Percentiles rank a stretch among this genome's conserved stretches.
Conservation (phyloP, 305 asterid species). For the Solanum chacoense region DNA sequence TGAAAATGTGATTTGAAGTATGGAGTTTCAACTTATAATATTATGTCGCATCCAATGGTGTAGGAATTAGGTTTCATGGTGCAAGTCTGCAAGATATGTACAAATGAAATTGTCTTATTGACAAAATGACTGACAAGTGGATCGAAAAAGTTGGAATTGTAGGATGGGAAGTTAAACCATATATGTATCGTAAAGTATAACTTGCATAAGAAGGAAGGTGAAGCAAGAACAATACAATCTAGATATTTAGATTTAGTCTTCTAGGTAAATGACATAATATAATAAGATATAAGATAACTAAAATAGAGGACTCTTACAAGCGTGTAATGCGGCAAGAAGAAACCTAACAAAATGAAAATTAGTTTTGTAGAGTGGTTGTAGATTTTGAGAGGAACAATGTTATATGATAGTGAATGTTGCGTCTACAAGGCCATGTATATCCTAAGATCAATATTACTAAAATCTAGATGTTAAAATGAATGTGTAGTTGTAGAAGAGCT, state of each 20-base stretch:
- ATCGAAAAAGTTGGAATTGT: background rate
- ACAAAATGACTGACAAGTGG: background rate
- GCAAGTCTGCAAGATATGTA: background rate
- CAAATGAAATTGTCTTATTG: background rate
- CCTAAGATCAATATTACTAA: background rate
- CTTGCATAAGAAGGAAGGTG: background rate
- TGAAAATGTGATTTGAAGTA: background rate
- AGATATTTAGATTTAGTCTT: background rate
- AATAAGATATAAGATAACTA: background rate
- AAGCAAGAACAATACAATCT: background rate
- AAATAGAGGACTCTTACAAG: background rate
- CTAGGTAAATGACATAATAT: background rate
- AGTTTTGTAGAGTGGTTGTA: background rate
- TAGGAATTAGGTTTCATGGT: background rate
- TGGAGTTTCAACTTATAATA: background rate
- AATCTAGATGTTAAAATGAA: background rate
- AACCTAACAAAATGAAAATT: background rate
- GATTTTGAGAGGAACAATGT: background rate
- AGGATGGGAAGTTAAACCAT: background rate
- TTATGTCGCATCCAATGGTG: background rate
- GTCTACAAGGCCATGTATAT: background rate
- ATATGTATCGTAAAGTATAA: background rate
- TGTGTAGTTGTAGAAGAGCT: background rate
- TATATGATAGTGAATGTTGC: background rate
- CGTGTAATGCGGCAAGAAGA: background rate